These are phyloP conservation scores for Aspergillus amoenus DNA, from an alignment of 2,329 filamentous ascomycete species.

Conservation along the genomic window DNA sequence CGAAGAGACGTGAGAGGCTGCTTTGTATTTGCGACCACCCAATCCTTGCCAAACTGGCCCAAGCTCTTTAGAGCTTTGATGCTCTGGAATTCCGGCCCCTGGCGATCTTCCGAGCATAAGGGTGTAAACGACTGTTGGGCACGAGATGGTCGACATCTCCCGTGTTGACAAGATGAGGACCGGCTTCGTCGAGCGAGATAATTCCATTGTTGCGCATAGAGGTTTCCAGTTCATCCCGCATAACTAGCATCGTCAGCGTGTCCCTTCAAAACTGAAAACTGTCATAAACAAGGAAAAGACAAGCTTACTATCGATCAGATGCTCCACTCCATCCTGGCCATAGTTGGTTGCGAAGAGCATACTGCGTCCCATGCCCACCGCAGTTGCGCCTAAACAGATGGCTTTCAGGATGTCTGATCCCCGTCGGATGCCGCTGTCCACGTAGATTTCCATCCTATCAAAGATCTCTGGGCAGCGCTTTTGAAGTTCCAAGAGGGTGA, in stretches of 20 bases:
- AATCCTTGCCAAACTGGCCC: neutral
- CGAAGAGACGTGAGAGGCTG: neutral
- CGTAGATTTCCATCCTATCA: conserved; percentile 51
- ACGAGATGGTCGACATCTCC: conserved; percentile 53
- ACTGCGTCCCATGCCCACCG: conserved; percentile 55
- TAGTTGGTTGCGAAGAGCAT: conserved; percentile 56
- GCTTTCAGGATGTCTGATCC: conserved; percentile 58
- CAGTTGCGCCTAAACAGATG: conserved; percentile 53
- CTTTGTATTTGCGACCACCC: neutral
- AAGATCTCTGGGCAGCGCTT: conserved; percentile 52
- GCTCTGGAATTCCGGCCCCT: conserved; percentile 25
- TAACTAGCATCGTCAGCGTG: conserved; percentile 28
- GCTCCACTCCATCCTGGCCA: conserved; percentile 55
- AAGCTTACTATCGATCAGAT: conserved; percentile 55
- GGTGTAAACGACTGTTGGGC: conserved; percentile 40
- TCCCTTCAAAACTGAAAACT: neutral
- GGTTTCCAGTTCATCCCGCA: conserved; percentile 50
- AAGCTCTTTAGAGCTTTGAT: conserved; percentile 29
- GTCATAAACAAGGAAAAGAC: neutral
- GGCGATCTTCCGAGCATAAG: conserved; percentile 41
- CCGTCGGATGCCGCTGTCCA: conserved; percentile 55
- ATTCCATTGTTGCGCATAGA: conserved; percentile 51
- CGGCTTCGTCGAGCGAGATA: conserved; percentile 44
- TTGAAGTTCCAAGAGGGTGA: conserved; percentile 55
- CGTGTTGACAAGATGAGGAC: conserved; percentile 47